Conservation (phyloP, 768 basidiomycete genomes). For the Panaeolus cyanescens region DNA sequence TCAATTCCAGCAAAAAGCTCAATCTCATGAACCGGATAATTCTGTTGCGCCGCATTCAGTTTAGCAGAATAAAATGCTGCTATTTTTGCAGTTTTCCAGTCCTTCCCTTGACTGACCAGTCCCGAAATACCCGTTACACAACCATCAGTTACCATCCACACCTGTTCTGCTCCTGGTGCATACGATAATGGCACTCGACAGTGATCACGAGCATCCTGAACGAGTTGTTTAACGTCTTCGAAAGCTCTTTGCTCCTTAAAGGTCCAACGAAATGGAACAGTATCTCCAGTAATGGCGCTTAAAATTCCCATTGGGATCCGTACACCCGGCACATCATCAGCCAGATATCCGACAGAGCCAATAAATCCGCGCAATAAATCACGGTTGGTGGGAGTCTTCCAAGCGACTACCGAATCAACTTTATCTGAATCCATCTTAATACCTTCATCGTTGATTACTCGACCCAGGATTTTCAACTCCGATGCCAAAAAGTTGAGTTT, state of each 20-base stretch:
- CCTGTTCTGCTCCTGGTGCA: slow-evolving; percentile 11
- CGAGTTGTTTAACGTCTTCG: slow-evolving; percentile 31
- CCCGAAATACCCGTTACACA: slow-evolving; percentile 30
- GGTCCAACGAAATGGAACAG: slow-evolving; percentile 25
- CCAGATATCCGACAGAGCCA: too few species aligned
- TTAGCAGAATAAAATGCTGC: slow-evolving; percentile 38
- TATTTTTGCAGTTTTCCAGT: slow-evolving; percentile 24
- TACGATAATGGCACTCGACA: slow-evolving; percentile 20
- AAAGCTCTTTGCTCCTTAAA: slow-evolving; percentile 34
- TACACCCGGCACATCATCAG: slow-evolving; percentile 28
- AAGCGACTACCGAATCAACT: slow-evolving; percentile 34
- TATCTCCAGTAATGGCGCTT: slow-evolving; percentile 20
- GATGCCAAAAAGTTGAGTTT: slow-evolving; percentile 35
- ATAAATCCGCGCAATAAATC: too few species aligned
- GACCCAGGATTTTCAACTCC: slow-evolving; percentile 27
- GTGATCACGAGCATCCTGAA: slow-evolving; percentile 19
- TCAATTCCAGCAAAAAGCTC: slow-evolving; percentile 36
- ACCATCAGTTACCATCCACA: slow-evolving; percentile 33
- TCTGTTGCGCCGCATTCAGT: slow-evolving; percentile 35
- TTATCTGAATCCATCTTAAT: slow-evolving; percentile 48
- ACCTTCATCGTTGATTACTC: slow-evolving; percentile 32
- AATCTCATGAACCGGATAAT: slow-evolving; percentile 42
- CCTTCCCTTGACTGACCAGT: slow-evolving; percentile 20
- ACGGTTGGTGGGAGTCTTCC: too few species aligned
- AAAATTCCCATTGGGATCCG: slow-evolving; percentile 41